Evolutionary conservation across 495 filamentous ascomycete genomes (phyloP), one percentile per base, ranked within the genome.

Genomic region (Parmelia sp.): DNA sequence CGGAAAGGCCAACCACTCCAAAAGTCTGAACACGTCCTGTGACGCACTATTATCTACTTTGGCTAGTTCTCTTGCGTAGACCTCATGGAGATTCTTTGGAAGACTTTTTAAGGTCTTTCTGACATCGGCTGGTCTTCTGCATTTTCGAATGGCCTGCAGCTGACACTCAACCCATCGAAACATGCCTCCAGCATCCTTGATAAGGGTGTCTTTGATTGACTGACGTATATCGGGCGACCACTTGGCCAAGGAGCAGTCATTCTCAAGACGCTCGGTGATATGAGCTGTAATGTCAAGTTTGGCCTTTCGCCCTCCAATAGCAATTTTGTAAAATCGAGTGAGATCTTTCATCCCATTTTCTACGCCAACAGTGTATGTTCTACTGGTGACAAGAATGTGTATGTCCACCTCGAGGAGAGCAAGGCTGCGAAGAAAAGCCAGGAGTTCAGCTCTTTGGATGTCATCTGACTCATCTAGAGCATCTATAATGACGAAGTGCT

Each of bases 121-220:
- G 25, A 75, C 65, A 44, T 57, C 65, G 57, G 33, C 44, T 53
- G 67, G 35, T 40, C 66, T 68, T 25, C 42, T 53, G 65, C 74
- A 77, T 65, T 66, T 66, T 56, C 66, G 67, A 10, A 79, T 66
- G 29, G 33, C 68, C 31, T 77, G 69, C 25, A 79, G 62, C 64
- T 79, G 75, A 69, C 74, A 78, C 51, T 67, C 70, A 12, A 72
- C 72, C 73, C 74, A 78, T 63, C 74, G 73, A 57, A 80, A 79
- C 75, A 58, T 58, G 36, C 57, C 36, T 23, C 12, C 23, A 25
- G 36, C 31, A 11, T 27, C 21, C 8, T 23, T 12, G 5, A 40
- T 27, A 12, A 36, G 56, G 9, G 33, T 23, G 4, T 37, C 56
- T 14, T 58, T 12, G n/a, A 36, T 37, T 7, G 21, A 19, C 23